phyloP scores from a whole-genome alignment of 2,329 filamentous ascomycete genomes.

The Stagonosporopsis vannaccii region DNA sequence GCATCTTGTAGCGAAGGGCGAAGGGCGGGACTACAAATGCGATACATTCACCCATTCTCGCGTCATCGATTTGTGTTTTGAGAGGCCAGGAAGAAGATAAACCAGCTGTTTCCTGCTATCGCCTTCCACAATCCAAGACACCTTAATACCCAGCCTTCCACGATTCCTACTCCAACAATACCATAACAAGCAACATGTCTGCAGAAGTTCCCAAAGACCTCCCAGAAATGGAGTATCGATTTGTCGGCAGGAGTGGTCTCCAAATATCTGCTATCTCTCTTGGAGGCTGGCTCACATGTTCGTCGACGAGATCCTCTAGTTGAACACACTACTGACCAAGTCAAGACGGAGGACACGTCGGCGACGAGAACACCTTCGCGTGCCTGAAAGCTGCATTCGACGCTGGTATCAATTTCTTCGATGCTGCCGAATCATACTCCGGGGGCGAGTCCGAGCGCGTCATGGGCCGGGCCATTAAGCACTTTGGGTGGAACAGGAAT shows the following conservation, averaged over 20 bases:
- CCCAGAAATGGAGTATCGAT: slow-evolving; percentile 72
- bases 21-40: slow-evolving; percentile 13
- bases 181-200: slow-evolving; percentile 9
- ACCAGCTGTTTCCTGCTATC: background rate
- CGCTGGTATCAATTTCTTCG: slow-evolving; percentile 67
- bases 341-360: slow-evolving; percentile 70
- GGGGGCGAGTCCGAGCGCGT: slow-evolving; percentile 62
- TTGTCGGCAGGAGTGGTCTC: slow-evolving; percentile 73
- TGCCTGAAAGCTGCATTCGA: slow-evolving; percentile 64
- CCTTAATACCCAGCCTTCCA: background rate
- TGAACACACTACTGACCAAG: background rate
- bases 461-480: slow-evolving; percentile 64
- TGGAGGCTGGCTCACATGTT: slow-evolving; percentile 67
- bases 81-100: background rate
- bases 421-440: slow-evolving; percentile 64
- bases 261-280: slow-evolving; percentile 77
- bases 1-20: slow-evolving; percentile 16
- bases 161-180: background rate
- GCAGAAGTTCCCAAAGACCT: slow-evolving; percentile 31
- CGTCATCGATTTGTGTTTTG: slow-evolving; percentile 1
- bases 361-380: slow-evolving; percentile 66
- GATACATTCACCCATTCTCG: slow-evolving; percentile 15
- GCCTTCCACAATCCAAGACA: background rate
- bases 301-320: background rate
- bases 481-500: slow-evolving; percentile 64